Base-by-base conservation (phyloP, 768 basidiomycete species). In the Kwoniella europaea region DNA sequence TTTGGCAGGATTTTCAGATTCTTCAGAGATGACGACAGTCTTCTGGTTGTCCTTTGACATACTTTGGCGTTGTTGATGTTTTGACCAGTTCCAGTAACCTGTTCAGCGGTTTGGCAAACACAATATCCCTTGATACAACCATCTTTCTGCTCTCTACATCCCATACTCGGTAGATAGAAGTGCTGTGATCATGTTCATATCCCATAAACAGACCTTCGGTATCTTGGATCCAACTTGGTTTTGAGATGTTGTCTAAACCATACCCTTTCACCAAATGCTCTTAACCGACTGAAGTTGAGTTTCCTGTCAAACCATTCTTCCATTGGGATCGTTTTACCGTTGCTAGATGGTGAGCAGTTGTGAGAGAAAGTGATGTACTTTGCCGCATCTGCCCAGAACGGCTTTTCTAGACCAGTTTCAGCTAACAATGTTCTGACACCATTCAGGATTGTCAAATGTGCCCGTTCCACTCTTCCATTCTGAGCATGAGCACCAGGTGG, bases 381-480 rank as follows among this genome's bases (percentile, higher is more conserved):
- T 10, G 69, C 67, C 2, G 60, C 54, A 52, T 76, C 66, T 16
- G 72, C 68, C 75, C 71, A 76, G 22, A 64, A 71, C 13, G 52
- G 12, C 22, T 52, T 64, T 24, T 65, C 63, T n/a, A 71, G 24
- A 27, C 65, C 64, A 29, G 61, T 67, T 55, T 64, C 50, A 29
- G 44, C 20, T 27, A 64, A 54, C 4, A 59, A n/a, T 10, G 70
- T 71, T 18, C 75, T 70, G 5, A 76, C 70, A 22, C 59, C 55
- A 55, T 76, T 73, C 7, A 70, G 24, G 42, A 76, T 24, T 3
- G 68, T 70, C 15, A 76, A 46, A 42, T 74, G 63, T 16, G 72
- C 70, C 18, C 75, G 56, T 58, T 76, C 75, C 13, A 74, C 70
- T 15, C 75, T 52, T 20, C 72, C 72, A 56, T 76, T 76, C 29